Conservation (phyloP, 108 stramenopile genomes). For the Cyclostephanos tholiformis region DNA sequence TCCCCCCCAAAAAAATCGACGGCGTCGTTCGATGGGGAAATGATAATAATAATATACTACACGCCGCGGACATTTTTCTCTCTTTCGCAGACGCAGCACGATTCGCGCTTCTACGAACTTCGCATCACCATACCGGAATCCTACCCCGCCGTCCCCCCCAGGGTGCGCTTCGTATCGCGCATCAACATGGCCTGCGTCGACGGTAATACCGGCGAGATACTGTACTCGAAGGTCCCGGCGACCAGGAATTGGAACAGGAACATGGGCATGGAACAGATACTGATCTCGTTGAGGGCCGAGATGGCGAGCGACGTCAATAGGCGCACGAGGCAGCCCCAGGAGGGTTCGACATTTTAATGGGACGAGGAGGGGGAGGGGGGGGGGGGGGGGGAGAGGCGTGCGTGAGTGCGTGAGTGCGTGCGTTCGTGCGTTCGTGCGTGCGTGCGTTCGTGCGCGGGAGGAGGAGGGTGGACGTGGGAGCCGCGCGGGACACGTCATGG, state of each 20-base stretch:
- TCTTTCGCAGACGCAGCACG: constrained; percentile 94
- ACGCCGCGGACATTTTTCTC: too few relatives aligned
- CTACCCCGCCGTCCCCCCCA: constrained; percentile 92
- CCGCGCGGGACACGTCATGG: too few relatives aligned
- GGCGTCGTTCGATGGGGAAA: too few relatives aligned
- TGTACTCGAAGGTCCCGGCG: constrained; percentile 69
- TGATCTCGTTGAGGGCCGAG: constrained; percentile 73
- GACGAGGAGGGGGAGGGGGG: neutral
- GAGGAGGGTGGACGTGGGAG: too few relatives aligned
- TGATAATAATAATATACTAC: too few relatives aligned
- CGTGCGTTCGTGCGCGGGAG: too few relatives aligned
- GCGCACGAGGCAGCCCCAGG: constrained; percentile 78
- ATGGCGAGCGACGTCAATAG: constrained; percentile 80
- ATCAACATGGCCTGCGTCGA: constrained; percentile 97
- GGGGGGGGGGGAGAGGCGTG: neutral
- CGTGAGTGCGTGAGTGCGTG: too few relatives aligned
- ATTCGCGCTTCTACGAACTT: constrained; percentile 93
- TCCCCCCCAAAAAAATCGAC: too few relatives aligned
- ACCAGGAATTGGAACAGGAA: constrained; percentile 89
- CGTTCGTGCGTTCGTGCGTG: too few relatives aligned
- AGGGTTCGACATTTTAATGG: constrained; percentile 73
- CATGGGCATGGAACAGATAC: constrained; percentile 86
- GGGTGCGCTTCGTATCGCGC: constrained; percentile 88
- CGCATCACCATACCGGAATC: constrained; percentile 86
- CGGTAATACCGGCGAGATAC: constrained; percentile 69